Evolutionary conservation across 305 asterid genomes (phyloP), one percentile per base, ranked within the genome.

Genomic region (Striga hermonthica): DNA sequence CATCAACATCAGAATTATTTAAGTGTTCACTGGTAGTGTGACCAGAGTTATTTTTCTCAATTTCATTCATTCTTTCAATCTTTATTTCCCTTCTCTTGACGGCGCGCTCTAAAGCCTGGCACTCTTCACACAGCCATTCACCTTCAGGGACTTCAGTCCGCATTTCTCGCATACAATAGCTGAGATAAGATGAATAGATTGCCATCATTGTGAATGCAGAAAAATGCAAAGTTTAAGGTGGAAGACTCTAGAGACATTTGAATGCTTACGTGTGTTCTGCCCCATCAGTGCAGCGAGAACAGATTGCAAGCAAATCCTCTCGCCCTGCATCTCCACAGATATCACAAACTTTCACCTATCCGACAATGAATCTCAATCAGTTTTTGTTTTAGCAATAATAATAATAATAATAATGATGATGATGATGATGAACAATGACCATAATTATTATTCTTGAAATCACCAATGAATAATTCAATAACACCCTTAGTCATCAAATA

Each of bases 321-420:
- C 94, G 84, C 36, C 98, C 98, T 6, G 94, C 86, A 83, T 89
- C 95, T 68, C 95, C 98, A 72, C 96, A 91, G 47, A 87, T 89
- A 82, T 91, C 98, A 67, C 98, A 91, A 72, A 91, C 95, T 85
- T 91, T 86, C 70, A 91, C 98, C 98, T 88, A 73, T 73, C 59
- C 69, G 75, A 65, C 47, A 62, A 72, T 65, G 14, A 73, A 60
- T 58, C 35, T 58, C 40, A 39, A 75, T 75, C 55, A 73, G 53
- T 28, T 3, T 60, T 58, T 57, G 61, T 49, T 48, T 63, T 16
- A 58, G 54, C 68, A 15, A 40, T 1, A 62, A 54, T 41, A 41
- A 41, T 41, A 41, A 8, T 70, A 13, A 43, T 31, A 57, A 12
- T 41, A 54, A 54, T 28, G 16, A 54, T 54, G 8, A 52, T 54